Conservation (phyloP, 257 asterid species). For the Solanum sejunctum region DNA sequence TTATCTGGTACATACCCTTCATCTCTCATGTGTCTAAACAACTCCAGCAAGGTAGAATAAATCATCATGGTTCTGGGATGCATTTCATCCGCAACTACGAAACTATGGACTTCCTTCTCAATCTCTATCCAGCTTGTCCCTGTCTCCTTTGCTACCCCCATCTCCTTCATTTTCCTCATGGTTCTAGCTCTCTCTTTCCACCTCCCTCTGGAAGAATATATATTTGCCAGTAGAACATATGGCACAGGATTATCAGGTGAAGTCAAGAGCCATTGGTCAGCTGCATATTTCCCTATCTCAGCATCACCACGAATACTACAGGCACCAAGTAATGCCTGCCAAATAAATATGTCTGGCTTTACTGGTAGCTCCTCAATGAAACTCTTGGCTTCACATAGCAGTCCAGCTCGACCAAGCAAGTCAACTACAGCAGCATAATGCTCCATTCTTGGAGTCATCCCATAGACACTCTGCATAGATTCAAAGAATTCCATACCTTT, state of each 20-base stretch:
- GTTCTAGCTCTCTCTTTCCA: slow-evolving; percentile 73
- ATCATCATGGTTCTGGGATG: slow-evolving; percentile 38
- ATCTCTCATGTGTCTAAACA: slow-evolving; percentile 56
- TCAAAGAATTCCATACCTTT: slow-evolving; percentile 63
- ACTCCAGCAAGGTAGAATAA: slow-evolving; percentile 12
- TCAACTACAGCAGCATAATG: slow-evolving; percentile 76
- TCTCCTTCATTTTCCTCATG: slow-evolving; percentile 62
- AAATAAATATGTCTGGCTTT: slow-evolving; percentile 45
- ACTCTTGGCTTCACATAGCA: slow-evolving; percentile 49
- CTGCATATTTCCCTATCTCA: slow-evolving; percentile 62
- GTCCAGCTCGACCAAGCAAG: slow-evolving; percentile 85
- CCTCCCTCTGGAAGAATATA: slow-evolving; percentile 48
- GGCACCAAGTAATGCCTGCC: slow-evolving; percentile 89
- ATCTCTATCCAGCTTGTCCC: slow-evolving; percentile 83
- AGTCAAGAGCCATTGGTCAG: slow-evolving; percentile 36
- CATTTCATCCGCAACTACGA: slow-evolving; percentile 64
- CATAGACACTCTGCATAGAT: slow-evolving; percentile 38
- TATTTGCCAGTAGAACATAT: slow-evolving; percentile 59
- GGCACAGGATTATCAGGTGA: slow-evolving; percentile 52
- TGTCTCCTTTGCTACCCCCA: slow-evolving; percentile 43
- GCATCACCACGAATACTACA: slow-evolving; percentile 44
- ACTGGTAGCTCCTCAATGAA: slow-evolving; percentile 45
- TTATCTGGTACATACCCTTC: slow-evolving; percentile 28
- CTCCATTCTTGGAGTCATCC: slow-evolving; percentile 62
- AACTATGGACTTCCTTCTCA: slow-evolving; percentile 42